phyloP scores from a whole-genome alignment of 2,329 filamentous ascomycete genomes.

The Talaromyces sp. region DNA sequence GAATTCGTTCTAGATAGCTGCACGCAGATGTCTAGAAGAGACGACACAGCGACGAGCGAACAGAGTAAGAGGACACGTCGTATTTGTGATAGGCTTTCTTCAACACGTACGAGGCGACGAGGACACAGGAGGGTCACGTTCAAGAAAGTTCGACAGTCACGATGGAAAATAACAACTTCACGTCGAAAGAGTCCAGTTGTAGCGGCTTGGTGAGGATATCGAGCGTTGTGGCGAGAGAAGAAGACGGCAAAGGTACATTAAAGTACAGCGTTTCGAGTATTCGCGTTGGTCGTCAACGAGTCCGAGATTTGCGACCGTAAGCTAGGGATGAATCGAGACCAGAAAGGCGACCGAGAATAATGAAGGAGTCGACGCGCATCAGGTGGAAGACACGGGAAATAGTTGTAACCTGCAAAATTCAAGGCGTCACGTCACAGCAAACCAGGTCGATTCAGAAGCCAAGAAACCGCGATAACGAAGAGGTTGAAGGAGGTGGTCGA shows the following conservation, averaged over 20 bases:
- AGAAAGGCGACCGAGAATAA: constrained; percentile 15
- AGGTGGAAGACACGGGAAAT: constrained; percentile 23
- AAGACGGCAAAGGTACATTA: neutral
- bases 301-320: constrained; percentile 6
- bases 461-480: constrained; percentile 12
- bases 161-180: neutral
- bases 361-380: constrained; percentile 16
- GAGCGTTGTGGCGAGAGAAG: constrained; percentile 3
- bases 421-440: neutral
- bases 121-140: neutral
- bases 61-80: constrained; percentile 2
- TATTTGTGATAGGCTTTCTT: neutral
- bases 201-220: neutral
- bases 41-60: neutral
- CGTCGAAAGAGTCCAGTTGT: neutral
- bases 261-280: neutral
- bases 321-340: constrained; percentile 16
- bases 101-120: neutral
- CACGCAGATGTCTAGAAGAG: neutral
- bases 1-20: neutral
- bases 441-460: constrained; percentile 1
- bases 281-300: constrained; percentile 8
- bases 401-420: constrained; percentile 7
- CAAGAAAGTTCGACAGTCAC: neutral
- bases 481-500: constrained; percentile 7